Base-by-base conservation (phyloP, 257 asterid genomes). In the Rehmannia glutinosa region DNA sequence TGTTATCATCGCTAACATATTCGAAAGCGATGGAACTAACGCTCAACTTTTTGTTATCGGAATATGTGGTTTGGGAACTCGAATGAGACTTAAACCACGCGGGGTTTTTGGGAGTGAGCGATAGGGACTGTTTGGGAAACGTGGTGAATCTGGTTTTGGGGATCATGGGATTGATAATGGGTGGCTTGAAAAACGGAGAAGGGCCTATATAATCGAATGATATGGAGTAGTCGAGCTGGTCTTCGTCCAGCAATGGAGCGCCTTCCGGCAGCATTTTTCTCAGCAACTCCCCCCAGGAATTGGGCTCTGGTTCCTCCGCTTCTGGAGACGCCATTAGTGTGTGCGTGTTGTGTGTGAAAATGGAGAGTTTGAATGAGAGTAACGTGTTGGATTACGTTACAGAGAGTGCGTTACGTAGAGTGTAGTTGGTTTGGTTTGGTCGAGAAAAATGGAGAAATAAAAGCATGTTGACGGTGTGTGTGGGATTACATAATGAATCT, bases 231-330 rank as follows among this genome's bases (percentile, higher is more conserved):
- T 87, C 96, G 36, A 87, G 88, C 64, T 87, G 85, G 49, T 87
- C 92, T 54, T 87, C 96, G 46, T 83, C 83, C 43, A 87, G 96
- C 35, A 87, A 36, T 3, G 96, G 96, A 21, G 96, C 96, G 62
- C 96, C 96, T 38, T 80, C 84, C 43, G 96, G 96, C 57, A 87
- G 64, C 96, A 87, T 77, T 68, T 76, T 77, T 30, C 87, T 57
- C 23, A 87, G 78, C 68, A 81, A 70, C 41, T 76, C 78, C 69
- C 76, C 84, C 90, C 92, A 87, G 11, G 81, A 43, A 51, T 55
- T 63, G 72, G 73, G 66, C 32, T 25, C 59, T 32, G 67, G 50
- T 4, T 77, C 72, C 51, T 51, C 68, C 68, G n/a, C 32, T 20
- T 39, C 68, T 7, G 42, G 59, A n/a, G 70, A 66, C 66, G 67